A percentile compares a stretch with the other conserved stretches of the same genome.
Evolutionary conservation across 139 green algal species (phyloP).

Genomic region (Chlamydomonas incerta): DNA sequence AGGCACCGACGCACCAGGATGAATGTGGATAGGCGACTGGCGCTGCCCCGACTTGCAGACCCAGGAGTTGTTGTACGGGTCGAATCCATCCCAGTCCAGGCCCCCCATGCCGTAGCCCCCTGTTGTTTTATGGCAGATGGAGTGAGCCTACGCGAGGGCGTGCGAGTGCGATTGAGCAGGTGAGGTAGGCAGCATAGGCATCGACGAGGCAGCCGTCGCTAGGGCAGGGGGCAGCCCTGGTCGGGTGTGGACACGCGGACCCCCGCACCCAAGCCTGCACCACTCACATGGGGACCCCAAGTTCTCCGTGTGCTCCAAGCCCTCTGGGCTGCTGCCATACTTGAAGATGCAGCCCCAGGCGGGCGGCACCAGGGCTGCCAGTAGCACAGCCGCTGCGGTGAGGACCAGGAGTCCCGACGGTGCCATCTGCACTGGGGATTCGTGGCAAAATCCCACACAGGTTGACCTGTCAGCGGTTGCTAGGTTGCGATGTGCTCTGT

Average conservation of each 20-base stretch:
- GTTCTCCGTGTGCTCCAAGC: not conserved
- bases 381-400: not conserved
- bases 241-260: too few species aligned
- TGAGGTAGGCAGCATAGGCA: not conserved
- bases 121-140: too few species aligned
- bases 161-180: not conserved
- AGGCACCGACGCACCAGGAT: too few species aligned
- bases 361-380: not conserved
- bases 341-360: not conserved
- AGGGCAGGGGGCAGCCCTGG: not conserved
- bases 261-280: not conserved
- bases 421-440: too few species aligned
- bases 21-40: not conserved
- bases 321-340: not conserved
- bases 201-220: too few species aligned
- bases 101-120: slow-evolving; percentile 5
- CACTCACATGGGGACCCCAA: not conserved
- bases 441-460: too few species aligned
- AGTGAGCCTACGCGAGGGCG: too few species aligned
- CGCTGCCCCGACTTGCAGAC: not conserved
- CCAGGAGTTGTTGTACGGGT: not conserved
- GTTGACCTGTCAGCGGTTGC: too few species aligned
- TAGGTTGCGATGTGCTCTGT: too few species aligned
- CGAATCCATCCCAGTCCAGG: not conserved
- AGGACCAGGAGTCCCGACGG: too few species aligned